Evolutionary conservation across 805 yeast species (phyloP), one percentile per base, ranked within the genome.

Genomic region (Saccharomycopsis sp.): DNA sequence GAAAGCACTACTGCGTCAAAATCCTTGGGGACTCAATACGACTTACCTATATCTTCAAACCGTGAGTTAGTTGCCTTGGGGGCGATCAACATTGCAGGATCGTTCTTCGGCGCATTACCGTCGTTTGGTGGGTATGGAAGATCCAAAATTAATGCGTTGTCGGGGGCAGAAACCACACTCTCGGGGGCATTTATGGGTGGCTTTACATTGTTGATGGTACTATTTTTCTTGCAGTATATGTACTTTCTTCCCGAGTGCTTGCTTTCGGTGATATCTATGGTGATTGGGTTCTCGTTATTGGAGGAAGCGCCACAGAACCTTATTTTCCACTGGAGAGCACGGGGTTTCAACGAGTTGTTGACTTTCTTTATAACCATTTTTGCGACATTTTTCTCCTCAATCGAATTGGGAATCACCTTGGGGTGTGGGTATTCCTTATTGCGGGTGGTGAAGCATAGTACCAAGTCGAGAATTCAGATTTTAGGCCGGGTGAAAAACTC

Each of bases 41-140:
- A 88, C 61, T 53, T 80, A 40, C 85, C 89, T 0, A 80, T 91
- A 9, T 88, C 96, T 0, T 82, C 95, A 16, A 91, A 94, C 69
- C 79, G 97, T 60, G 99, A 92, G 68, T 73, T 92, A 48, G 91
- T 94, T 2, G 97, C 97, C 0, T 74, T 92, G 34, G 98, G 99
- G 0, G 71, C 80, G 14, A 82, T 87, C 57, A 92, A 91, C 64
- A 60, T 90, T 1, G 71, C 79, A 0, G 84, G 84, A 0, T 79
- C 89, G 2, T 57, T 74, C 34, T 71, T 79, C 56, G 73, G 79
- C 34, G 87, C 91, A 0, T 73, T 92, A 15, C 97, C 99, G 0
- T 82, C 96, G 0, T 91, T 91, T 76, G 99, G 98, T 8, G 98
- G 98, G 0, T 92, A 91, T 67, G 98, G 97, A 1, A 79, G 98